Percentiles rank a stretch among this genome's conserved stretches.
These are phyloP conservation scores for Ophiorrhiza pumila DNA, from an alignment of 257 asterid genomes.

Conservation along the genomic window DNA sequence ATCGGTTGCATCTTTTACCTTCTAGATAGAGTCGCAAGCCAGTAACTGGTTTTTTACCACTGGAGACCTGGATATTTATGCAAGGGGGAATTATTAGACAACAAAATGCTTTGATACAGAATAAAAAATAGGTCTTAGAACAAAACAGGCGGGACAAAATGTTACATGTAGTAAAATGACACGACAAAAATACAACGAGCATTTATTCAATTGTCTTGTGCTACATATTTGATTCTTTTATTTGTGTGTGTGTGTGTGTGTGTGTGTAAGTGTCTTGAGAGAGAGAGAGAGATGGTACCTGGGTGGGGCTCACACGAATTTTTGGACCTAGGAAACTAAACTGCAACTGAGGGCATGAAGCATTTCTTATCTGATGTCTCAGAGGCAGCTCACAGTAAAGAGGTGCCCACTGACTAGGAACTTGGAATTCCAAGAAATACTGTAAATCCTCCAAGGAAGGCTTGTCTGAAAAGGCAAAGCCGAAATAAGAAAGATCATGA, in stretches of 20 bases:
- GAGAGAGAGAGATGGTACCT: constrained; percentile 46
- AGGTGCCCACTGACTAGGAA: constrained; percentile 96
- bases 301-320: constrained; percentile 64
- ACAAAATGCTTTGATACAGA: background rate
- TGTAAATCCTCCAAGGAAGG: constrained; percentile 87
- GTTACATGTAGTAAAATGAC: background rate
- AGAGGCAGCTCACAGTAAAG: constrained; percentile 90
- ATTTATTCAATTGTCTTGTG: too few species aligned
- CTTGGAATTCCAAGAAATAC: constrained; percentile 93
- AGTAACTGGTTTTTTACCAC: constrained; percentile 72
- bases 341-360: constrained; percentile 71
- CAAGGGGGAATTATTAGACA: background rate
- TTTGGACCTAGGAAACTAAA: constrained; percentile 81
- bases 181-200: background rate
- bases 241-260: background rate
- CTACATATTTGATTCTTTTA: too few species aligned
- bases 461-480: constrained; percentile 50
- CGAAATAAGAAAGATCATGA: background rate
- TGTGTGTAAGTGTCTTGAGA: too few species aligned
- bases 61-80: constrained; percentile 58
- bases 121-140: background rate
- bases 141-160: background rate
- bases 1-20: constrained; percentile 80
- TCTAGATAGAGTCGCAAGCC: constrained; percentile 88
- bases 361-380: constrained; percentile 77